Evolutionary conservation across 2,329 filamentous ascomycete species (phyloP).

Genomic region (Nemania serpens): DNA sequence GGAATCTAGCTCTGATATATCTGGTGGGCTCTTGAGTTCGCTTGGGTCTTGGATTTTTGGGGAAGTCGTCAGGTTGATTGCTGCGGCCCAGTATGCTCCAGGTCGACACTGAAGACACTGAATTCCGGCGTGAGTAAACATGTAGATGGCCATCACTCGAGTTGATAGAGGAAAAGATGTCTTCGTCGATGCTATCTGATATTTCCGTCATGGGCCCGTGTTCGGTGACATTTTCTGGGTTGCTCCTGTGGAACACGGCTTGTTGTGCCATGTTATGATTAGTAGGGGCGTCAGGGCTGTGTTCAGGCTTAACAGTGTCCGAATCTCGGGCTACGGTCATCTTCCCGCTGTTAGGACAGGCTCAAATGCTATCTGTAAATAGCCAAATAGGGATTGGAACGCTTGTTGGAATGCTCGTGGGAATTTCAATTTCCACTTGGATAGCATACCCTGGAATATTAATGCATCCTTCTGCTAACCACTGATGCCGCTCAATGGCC

Average conservation of each 20-base stretch:
- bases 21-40: neutral
- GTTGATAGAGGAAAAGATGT: neutral
- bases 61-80: neutral
- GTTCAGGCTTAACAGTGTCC: neutral
- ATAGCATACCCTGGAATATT: too few species aligned
- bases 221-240: neutral
- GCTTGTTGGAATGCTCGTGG: too few species aligned
- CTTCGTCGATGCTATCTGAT: neutral
- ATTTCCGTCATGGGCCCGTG: neutral
- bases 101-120: neutral
- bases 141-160: neutral
- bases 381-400: neutral
- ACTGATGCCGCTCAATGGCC: too few species aligned
- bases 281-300: neutral
- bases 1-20: neutral
- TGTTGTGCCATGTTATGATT: neutral
- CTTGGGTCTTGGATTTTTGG: neutral
- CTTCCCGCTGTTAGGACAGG: neutral
- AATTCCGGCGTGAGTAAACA: neutral
- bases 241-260: neutral
- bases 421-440: too few species aligned
- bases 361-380: neutral
- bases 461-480: too few species aligned
- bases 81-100: neutral
- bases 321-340: neutral